Base-by-base conservation (phyloP, 2,329 filamentous ascomycete genomes). In the Dryadomyces quercus-mongolicae region DNA sequence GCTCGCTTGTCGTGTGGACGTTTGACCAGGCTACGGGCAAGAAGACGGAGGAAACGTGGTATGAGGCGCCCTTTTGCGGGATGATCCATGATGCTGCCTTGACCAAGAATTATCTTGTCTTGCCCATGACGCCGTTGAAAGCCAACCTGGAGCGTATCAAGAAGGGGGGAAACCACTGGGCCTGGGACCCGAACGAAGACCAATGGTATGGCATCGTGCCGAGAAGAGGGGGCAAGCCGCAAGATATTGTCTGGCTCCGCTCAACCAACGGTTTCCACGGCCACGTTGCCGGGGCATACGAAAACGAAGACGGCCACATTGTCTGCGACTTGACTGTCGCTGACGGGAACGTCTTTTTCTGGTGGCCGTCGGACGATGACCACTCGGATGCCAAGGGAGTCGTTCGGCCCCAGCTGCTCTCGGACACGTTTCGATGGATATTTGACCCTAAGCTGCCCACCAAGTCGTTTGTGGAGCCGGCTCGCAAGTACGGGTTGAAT, bases 181-280 rank as follows among this genome's bases (percentile, higher is more conserved):
- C 73, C 0, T 76, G 74, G 74, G 73, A 76, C 54, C 72, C 75
- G 0, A 65, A 75, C 3, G 75, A 79, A 61, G 75, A 79, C 59
- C 75, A 78, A 60, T 74, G 72, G 64, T 80, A 79, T 57, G 77
- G 74, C 0, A 66, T 80, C 15, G 74, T 79, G 2, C 76, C 76
- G 3, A 67, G 77, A 8, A 63, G 71, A 3, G 71, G 71, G 3
- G 75, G 70, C 0, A 76, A 74, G 58, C 68, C 71, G 0, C 74
- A 76, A 56, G 76, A 80, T 61, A 74, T 78, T 45, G 64, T 72
- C 1, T 78, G 76, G 75, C 69, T 77, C 51, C 62, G 73, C 25
- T 71, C 72, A 9, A 71, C 74, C 50, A 78, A 78, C 54, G 75
- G 75, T 0, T 74, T 74, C 59, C 71, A 74, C 50, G 72, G 73